Conservation (phyloP, 2,329 filamentous ascomycete genomes). For the Pseudomassariella vexata region DNA sequence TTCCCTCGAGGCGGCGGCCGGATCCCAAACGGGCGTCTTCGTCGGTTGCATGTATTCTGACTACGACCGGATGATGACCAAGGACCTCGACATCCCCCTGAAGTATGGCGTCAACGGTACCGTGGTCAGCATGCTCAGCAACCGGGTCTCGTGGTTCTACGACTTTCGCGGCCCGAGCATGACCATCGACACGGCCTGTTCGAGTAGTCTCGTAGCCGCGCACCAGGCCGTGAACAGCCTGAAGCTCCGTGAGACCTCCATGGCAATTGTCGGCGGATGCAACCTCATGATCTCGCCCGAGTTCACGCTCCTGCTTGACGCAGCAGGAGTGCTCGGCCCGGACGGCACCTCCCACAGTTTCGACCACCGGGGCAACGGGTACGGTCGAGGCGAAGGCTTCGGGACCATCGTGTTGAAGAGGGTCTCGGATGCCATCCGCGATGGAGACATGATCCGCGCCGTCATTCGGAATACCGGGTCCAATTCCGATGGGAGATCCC, state of each 20-base stretch:
- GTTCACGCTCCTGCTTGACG: too few relatives aligned
- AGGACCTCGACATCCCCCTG: background rate
- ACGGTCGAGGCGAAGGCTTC: slow-evolving; percentile 2
- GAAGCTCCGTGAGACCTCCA: slow-evolving; percentile 3
- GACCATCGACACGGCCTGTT: background rate
- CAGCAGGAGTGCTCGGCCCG: background rate
- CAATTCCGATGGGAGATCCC: background rate
- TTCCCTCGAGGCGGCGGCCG: slow-evolving; percentile 2
- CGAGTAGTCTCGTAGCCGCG: slow-evolving; percentile 5
- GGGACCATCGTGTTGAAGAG: background rate
- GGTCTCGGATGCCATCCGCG: background rate
- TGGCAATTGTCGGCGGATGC: slow-evolving; percentile 20
- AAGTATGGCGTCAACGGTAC: background rate
- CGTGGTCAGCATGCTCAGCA: background rate
- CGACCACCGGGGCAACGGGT: slow-evolving; percentile 1
- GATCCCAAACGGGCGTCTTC: slow-evolving; percentile 5
- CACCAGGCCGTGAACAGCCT: slow-evolving; percentile 12
- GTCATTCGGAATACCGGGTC: slow-evolving; percentile 2
- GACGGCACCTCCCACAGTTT: background rate
- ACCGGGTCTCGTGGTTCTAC: slow-evolving; percentile 1
- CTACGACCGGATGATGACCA: background rate
- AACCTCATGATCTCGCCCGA: too few relatives aligned
- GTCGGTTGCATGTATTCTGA: slow-evolving; percentile 2
- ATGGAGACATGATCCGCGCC: background rate
- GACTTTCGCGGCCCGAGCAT: background rate